Base-by-base conservation (phyloP, 441 rosid species). In the Erysimum pusillum region DNA sequence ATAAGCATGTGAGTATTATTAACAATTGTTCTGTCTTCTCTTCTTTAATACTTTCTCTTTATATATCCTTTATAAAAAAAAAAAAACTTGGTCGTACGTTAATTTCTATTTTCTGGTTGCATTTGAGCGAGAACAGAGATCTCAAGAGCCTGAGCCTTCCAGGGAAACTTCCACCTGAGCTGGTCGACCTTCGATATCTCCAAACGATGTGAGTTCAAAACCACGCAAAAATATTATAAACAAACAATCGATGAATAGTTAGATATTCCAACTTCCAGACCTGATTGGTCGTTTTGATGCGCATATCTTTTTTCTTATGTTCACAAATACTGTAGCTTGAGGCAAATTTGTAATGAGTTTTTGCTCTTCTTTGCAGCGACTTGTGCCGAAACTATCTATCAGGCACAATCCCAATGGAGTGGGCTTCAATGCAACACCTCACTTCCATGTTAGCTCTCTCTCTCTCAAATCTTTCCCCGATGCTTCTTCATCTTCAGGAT, bases 331-430 rank as follows among this genome's bases (percentile, higher is more conserved):
- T n/a, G 36, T 34, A 1, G 36, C 36, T 34, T 34, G 36, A 34
- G 36, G 36, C 36, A 34, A 34, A 34, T 22, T 22, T 22, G 25
- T 22, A 22, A 22, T 22, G 25, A 22, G 25, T 22, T 18, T 38
- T 28, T 14, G 11, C 15, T 42, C 28, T 6, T 53, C 9, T 56
- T 31, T 61, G 69, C 63, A 76, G 74, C 0, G 49, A 68, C 31
- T 39, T 76, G 3, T 18, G 17, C 18, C 9, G 32, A 41, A 76
- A 76, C 32, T 60, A 68, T 39, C 79, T 76, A 2, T 39, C 45
- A 6, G 79, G 79, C 4, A 12, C 69, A 17, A 61, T 76, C 4
- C 79, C 79, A 17, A 14, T 69, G 68, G 79, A 76, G 12, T 76
- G 79, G 79, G 63, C 63, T 52, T 68, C 69, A 60, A 6, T 76